A percentile compares a stretch with the other conserved stretches of the same genome.
Evolutionary conservation across 202 grass and related monocot genomes (phyloP).

Genomic region (Saccharum hybrid): DNA sequence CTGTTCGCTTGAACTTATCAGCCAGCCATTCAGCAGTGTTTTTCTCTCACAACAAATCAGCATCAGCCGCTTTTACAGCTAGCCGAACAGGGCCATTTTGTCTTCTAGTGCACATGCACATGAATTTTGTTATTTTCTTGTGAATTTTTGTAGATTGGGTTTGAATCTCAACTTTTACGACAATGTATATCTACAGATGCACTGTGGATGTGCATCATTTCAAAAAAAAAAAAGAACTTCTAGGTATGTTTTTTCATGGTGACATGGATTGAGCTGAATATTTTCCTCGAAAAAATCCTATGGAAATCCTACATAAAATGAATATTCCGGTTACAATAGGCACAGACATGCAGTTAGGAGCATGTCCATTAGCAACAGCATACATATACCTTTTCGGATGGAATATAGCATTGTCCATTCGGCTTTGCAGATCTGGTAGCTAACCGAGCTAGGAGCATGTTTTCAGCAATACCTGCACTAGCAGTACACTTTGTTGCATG

Average conservation of each 20-base stretch:
- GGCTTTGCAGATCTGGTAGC: constrained; percentile 95
- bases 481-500: constrained; percentile 81
- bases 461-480: constrained; percentile 89
- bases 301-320: constrained; percentile 11
- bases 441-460: constrained; percentile 87
- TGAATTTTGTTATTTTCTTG: background rate
- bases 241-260: background rate
- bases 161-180: background rate
- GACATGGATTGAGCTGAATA: background rate
- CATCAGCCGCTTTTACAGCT: too few species aligned
- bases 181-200: background rate
- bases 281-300: background rate
- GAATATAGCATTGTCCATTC: constrained; percentile 86
- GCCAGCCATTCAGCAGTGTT: too few species aligned
- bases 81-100: background rate
- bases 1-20: too few species aligned
- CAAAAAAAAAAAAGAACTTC: background rate
- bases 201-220: background rate
- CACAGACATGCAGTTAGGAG: background rate
- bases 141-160: background rate
- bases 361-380: constrained; percentile 3
- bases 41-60: too few species aligned
- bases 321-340: background rate
- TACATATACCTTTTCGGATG: constrained; percentile 69
- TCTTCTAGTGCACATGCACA: background rate